Base-by-base conservation (phyloP, 441 rosid genomes). In the Dalechampia spathulata region DNA sequence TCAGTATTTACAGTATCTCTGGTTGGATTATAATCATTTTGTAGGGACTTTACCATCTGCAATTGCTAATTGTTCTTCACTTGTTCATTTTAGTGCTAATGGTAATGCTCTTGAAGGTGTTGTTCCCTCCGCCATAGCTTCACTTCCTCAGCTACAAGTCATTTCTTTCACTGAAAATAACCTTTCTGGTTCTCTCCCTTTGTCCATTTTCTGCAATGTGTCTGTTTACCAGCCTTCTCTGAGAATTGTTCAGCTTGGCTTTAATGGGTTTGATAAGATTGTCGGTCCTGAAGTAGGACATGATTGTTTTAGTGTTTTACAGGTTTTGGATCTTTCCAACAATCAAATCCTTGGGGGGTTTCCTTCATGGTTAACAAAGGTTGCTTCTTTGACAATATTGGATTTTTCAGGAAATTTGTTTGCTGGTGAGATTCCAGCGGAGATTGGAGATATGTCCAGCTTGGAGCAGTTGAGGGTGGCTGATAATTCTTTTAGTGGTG, bases 21-120 rank as follows among this genome's bases (percentile, higher is more conserved):
- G 95, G 96, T 74, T 91, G 0, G 98, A 91, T 60, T 72, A 61
- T 64, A 91, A 88, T 55, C 63, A 58, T 37, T 49, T 91, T 34
- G 81, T 79, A 64, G 99, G 96, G 16, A 87, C 99, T 45, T 42
- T 93, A 41, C 97, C 99, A 3, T 87, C 97, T 0, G 90, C 88
- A 2, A 53, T 93, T 7, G 81, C 87, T 0, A 93, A 89, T 64
- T 85, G 96, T 49, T 87, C 95, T 17, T 87, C 97, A 23, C 81
- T 93, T 9, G 73, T 83, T 17, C 99, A 89, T 54, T 69, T 93
- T 49, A 89, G 96, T 59, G 92, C 79, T 0, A 72, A 81, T 42
- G 87, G 76, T 50, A 89, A 93, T 60, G 57, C 72, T 32, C 83
- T 93, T 51, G 71, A 83, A 34, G 97, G 99, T 22, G 77, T 87